Percentiles rank a stretch among this genome's conserved stretches.
phyloP scores from a whole-genome alignment of 495 filamentous ascomycete species.

The Chaetomium cochliodes region DNA sequence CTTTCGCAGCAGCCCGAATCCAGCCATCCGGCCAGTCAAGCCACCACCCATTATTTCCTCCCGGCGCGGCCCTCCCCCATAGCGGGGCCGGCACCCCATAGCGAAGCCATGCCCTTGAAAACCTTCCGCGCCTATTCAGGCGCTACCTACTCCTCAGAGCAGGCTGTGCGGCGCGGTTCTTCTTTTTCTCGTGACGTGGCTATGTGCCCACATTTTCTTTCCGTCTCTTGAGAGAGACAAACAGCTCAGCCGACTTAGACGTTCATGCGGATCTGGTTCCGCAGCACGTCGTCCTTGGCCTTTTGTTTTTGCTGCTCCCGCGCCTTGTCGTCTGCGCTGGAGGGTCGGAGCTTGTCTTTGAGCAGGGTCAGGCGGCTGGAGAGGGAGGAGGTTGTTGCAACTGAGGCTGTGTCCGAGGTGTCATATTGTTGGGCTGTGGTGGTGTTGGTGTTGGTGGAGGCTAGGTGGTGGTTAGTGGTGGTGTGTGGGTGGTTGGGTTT shows the following conservation, averaged over 20 bases:
- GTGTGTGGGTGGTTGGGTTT: constrained; percentile 12
- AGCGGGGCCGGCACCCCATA: background rate
- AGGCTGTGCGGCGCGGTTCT: too few species aligned
- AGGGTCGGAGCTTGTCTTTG: constrained; percentile 26
- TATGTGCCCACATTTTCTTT: background rate
- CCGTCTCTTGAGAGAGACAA: background rate
- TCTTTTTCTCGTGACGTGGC: too few species aligned
- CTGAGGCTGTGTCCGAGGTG: constrained; percentile 20
- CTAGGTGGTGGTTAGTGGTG: background rate
- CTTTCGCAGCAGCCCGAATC: too few species aligned
- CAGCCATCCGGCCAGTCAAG: background rate
- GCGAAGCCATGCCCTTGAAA: background rate
- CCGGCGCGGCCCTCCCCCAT: too few species aligned
- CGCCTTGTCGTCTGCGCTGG: constrained; percentile 7
- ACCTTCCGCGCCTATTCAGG: background rate
- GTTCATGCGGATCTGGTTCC: constrained; percentile 29
- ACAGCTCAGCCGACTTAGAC: constrained; percentile 6
- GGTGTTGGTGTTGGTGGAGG: constrained; percentile 15
- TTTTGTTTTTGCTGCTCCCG: constrained; percentile 2
- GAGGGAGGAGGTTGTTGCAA: constrained; percentile 22
- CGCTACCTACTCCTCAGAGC: too few species aligned
- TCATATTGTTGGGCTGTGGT: background rate
- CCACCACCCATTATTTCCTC: background rate
- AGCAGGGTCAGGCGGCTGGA: constrained; percentile 27
- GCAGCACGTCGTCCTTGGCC: constrained; percentile 14